Conservation (phyloP, 2,329 filamentous ascomycete genomes). For the Colletotrichum cordylinicola region DNA sequence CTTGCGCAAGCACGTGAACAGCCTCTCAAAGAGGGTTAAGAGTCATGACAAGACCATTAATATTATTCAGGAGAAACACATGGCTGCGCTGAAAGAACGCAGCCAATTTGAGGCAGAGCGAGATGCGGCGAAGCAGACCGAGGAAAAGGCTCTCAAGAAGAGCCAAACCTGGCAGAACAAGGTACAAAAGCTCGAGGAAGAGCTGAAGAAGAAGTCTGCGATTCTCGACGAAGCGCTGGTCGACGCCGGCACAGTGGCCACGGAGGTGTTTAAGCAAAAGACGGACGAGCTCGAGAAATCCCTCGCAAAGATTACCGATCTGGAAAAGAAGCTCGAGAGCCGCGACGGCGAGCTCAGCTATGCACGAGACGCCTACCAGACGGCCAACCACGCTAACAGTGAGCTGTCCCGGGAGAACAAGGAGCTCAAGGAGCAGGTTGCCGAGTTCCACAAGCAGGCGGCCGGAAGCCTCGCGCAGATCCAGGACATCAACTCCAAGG, state of each 20-base stretch:
- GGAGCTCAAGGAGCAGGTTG: slow-evolving; percentile 46
- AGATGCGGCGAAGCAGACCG: slow-evolving; percentile 44
- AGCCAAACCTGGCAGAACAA: slow-evolving; percentile 41
- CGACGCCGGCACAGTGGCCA: slow-evolving; percentile 10
- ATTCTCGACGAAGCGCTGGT: slow-evolving; percentile 40
- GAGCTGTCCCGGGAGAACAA: slow-evolving; percentile 52
- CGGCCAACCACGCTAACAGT: slow-evolving; percentile 54
- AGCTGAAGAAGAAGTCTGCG: slow-evolving; percentile 38
- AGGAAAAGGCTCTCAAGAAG: slow-evolving; percentile 39
- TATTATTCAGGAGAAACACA: slow-evolving; percentile 51
- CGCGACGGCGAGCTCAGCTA: slow-evolving; percentile 60
- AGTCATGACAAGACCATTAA: slow-evolving; percentile 50
- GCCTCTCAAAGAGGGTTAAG: slow-evolving; percentile 40
- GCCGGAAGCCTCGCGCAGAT: slow-evolving; percentile 51
- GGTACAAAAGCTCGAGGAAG: slow-evolving; percentile 41
- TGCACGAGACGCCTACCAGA: slow-evolving; percentile 63
- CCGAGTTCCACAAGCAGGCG: slow-evolving; percentile 46
- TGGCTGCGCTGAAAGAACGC: slow-evolving; percentile 57
- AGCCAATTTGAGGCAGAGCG: slow-evolving; percentile 52
- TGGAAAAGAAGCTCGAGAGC: slow-evolving; percentile 42
- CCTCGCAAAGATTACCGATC: slow-evolving; percentile 40
- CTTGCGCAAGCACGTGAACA: slow-evolving; percentile 19
- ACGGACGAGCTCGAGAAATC: slow-evolving; percentile 46
- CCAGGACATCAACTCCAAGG: slow-evolving; percentile 49
- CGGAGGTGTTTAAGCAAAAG: slow-evolving; percentile 38